Evolutionary conservation across 176 grass and related monocot species (phyloP).

Genomic region (Elaeis guineensis): DNA sequence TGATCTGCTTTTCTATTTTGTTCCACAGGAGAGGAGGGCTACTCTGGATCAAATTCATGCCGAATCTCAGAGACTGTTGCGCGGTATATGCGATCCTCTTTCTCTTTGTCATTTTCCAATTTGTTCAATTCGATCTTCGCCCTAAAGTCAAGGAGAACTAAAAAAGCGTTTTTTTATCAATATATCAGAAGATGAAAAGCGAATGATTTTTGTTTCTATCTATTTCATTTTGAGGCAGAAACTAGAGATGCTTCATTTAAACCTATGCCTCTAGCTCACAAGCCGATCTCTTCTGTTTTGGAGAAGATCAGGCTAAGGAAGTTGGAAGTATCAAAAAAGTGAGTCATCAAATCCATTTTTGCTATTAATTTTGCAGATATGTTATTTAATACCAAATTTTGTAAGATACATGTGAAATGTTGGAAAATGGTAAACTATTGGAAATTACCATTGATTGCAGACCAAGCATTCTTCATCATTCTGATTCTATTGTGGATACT

Average conservation of each 20-base stretch:
- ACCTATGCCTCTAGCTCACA: slow-evolving; percentile 44
- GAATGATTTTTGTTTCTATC: background rate
- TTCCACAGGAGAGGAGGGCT: slow-evolving; percentile 55
- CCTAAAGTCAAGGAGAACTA: too few species aligned
- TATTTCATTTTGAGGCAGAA: slow-evolving; percentile 28
- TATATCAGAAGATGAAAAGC: background rate
- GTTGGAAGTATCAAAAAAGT: slow-evolving; percentile 63
- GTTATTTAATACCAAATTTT: background rate
- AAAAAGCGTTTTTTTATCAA: too few species aligned
- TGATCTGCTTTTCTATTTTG: slow-evolving; percentile 7
- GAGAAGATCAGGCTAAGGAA: slow-evolving; percentile 93
- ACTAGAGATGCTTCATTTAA: slow-evolving; percentile 75
- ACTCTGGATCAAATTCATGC: slow-evolving; percentile 54
- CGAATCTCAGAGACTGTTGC: slow-evolving; percentile 68
- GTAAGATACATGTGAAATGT: background rate
- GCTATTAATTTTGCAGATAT: background rate
- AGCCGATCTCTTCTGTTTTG: slow-evolving; percentile 82
- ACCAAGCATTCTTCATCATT: background rate
- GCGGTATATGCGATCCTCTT: slow-evolving; percentile 31
- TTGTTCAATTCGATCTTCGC: background rate
- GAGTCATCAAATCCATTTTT: slow-evolving; percentile 7
- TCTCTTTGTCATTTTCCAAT: background rate
- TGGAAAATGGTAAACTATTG: too few species aligned
- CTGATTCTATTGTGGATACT: background rate
- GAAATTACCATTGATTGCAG: background rate